These are phyloP conservation scores for Syzygium malaccense DNA, from an alignment of 441 rosid genomes.

Conservation along the genomic window DNA sequence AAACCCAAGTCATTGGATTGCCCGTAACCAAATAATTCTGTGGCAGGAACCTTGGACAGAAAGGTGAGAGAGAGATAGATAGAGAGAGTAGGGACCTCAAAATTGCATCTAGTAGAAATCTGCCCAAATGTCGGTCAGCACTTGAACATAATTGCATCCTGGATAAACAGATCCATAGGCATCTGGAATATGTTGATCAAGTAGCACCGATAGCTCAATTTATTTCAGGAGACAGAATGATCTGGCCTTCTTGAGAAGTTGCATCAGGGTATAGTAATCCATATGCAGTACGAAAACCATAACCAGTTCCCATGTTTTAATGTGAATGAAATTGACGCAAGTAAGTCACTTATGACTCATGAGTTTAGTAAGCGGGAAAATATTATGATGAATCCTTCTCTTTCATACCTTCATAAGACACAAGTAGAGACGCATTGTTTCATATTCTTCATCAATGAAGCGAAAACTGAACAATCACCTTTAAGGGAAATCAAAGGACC, in stretches of 20 bases:
- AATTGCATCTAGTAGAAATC: not conserved
- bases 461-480: not conserved
- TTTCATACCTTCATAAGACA: not conserved
- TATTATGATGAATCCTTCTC: not conserved
- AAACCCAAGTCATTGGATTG: not conserved
- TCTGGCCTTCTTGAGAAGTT: not conserved
- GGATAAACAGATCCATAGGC: not conserved
- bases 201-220: accelerated
- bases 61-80: no score
- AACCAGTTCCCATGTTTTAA: not conserved
- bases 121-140: not conserved
- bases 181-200: not conserved
- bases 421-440: not conserved
- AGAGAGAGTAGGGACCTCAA: not conserved
- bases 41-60: not conserved
- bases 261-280: not conserved
- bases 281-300: not conserved
- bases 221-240: not conserved
- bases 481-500: not conserved
- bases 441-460: not conserved
- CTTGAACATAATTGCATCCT: not conserved
- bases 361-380: not conserved
- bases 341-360: not conserved
- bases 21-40: not conserved
- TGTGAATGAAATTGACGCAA: not conserved